A percentile compares a stretch with the other conserved stretches of the same genome.
Evolutionary conservation across 345 rosid genomes (phyloP).

Genomic region (Heritiera fomes): DNA sequence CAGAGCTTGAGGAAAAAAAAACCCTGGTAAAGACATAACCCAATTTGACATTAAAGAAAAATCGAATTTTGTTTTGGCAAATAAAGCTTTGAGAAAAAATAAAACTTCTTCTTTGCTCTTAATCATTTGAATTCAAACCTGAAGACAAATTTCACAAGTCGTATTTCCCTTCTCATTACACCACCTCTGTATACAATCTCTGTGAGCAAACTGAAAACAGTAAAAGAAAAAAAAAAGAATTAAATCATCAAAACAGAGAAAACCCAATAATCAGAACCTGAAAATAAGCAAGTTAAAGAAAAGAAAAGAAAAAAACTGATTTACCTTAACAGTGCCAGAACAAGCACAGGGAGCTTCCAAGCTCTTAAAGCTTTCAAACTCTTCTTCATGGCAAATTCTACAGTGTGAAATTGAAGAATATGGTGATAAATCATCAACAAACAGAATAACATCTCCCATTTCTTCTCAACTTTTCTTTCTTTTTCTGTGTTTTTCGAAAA

Average conservation of each 20-base stretch:
- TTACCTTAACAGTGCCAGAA: conserved; percentile 90
- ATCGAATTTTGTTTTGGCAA: conserved; percentile 2
- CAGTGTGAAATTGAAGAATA: conserved; percentile 45
- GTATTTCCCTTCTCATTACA: conserved; percentile 96
- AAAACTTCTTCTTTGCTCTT: not conserved
- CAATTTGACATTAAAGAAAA: not conserved
- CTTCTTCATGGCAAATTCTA: conserved; percentile 91
- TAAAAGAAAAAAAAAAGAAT: not conserved
- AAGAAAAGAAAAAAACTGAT: no score
- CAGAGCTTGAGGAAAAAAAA: not conserved
- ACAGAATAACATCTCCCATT: conserved; percentile 63
- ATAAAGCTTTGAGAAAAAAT: not conserved
- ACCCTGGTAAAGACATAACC: not conserved
- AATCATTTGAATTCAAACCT: conserved; percentile 48
- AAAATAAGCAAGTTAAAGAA: not conserved
- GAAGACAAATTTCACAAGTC: conserved; percentile 90
- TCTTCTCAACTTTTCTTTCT: not conserved
- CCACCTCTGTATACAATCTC: conserved; percentile 98
- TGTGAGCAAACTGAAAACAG: conserved; percentile 67
- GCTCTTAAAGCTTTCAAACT: conserved; percentile 56
- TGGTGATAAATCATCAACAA: conserved; percentile 46
- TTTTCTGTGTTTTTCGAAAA: not conserved
- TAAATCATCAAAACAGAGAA: not conserved
- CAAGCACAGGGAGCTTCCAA: conserved; percentile 95
- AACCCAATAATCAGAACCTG: not conserved